Evolutionary conservation across 176 grass and related monocot genomes (phyloP).

Genomic region (Triticum dicoccoides): DNA sequence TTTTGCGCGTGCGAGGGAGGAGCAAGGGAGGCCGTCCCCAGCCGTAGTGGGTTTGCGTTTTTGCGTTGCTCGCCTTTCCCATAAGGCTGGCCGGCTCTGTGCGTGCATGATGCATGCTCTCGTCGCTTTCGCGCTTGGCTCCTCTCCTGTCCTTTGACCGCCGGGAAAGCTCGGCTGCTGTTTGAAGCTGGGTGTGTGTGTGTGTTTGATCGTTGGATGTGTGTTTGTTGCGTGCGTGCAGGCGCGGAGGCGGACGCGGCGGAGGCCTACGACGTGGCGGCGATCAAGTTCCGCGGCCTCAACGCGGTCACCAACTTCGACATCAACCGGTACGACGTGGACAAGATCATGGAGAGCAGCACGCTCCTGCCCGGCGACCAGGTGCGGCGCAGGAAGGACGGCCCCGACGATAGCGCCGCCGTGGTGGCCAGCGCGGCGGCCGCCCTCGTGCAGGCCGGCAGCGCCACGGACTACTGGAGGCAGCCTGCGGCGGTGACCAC

Average conservation of each 20-base stretch:
- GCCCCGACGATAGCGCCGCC: not conserved
- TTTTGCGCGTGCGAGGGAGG: conserved; percentile 43
- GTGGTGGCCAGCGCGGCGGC: not conserved
- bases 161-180: not conserved
- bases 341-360: conserved; percentile 88
- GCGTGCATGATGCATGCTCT: conserved; percentile 22
- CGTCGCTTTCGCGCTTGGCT: conserved; percentile 26
- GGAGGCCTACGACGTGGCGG: conserved; percentile 96
- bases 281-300: conserved; percentile 92
- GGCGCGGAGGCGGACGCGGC: conserved; percentile 93
- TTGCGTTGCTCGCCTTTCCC: conserved; percentile 33
- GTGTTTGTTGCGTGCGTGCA: conserved; percentile 13
- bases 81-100: conserved; percentile 61
- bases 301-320: conserved; percentile 98
- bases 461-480: not conserved
- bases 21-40: conserved; percentile 31
- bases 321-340: conserved; percentile 81
- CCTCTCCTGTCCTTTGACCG: conserved; percentile 20
- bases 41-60: conserved; percentile 17
- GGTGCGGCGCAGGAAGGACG: conserved; percentile 47
- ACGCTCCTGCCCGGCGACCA: conserved; percentile 65
- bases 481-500: not conserved
- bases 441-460: conserved; percentile 28
- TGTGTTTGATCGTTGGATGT: not conserved
- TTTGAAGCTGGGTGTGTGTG: not conserved